phyloP scores from a whole-genome alignment of 345 rosid species.

The Salix viminalis region DNA sequence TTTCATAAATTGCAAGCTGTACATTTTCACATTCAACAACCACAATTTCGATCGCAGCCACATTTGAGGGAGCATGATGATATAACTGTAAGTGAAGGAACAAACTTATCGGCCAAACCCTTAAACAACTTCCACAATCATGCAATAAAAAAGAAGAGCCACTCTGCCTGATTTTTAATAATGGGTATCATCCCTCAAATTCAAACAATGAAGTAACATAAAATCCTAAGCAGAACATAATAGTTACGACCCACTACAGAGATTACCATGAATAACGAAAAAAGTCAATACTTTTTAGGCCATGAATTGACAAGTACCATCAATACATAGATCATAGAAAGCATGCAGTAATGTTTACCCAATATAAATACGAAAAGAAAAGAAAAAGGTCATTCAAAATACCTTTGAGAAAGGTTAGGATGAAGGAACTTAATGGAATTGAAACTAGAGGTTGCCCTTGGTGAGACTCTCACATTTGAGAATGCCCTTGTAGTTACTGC shows the following conservation, averaged over 20 bases:
- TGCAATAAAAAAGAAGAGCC: not conserved
- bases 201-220: not conserved
- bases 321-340: not conserved
- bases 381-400: not conserved
- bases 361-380: not conserved
- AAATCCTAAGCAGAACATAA: not conserved
- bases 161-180: not conserved
- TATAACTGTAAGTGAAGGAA: not conserved
- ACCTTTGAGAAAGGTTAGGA: constrained; percentile 44
- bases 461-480: constrained; percentile 21
- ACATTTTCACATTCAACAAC: no score
- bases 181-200: not conserved
- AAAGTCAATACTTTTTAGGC: not conserved
- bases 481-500: constrained; percentile 26
- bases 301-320: not conserved
- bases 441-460: constrained; percentile 19
- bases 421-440: constrained; percentile 24
- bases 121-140: not conserved
- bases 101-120: not conserved
- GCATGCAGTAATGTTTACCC: not conserved
- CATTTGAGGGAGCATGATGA: not conserved
- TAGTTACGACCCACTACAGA: not conserved
- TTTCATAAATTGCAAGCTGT: no score
- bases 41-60: not conserved
- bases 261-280: not conserved